These are phyloP conservation scores for Diaporthe vaccinii DNA, from an alignment of 2,329 filamentous ascomycete species.

Conservation along the genomic window DNA sequence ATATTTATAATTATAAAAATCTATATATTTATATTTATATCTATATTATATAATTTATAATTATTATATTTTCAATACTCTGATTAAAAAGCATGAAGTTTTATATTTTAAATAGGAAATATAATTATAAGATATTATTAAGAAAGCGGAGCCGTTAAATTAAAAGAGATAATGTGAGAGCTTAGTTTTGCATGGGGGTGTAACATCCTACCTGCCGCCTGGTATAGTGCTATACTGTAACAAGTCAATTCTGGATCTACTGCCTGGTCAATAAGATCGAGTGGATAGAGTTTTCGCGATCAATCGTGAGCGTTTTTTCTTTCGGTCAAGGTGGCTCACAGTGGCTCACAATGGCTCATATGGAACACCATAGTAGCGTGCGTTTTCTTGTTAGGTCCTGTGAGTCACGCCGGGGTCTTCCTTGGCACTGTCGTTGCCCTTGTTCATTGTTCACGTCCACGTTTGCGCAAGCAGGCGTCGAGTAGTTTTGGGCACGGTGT, in stretches of 20 bases:
- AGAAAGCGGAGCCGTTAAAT: too few species aligned
- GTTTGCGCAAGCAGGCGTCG: not conserved
- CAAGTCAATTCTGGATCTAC: not conserved
- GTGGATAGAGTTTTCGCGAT: not conserved
- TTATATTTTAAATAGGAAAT: too few species aligned
- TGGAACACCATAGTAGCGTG: not conserved
- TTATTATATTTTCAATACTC: too few species aligned
- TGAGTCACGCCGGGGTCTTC: constrained; percentile 15
- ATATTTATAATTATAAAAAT: too few species aligned
- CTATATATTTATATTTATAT: too few species aligned
- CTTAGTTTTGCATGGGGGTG: too few species aligned
- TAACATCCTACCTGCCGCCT: too few species aligned
- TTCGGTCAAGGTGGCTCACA: constrained; percentile 20
- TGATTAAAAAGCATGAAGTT: too few species aligned
- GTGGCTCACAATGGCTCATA: constrained; percentile 24
- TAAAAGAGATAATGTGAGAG: too few species aligned
- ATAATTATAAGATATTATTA: too few species aligned
- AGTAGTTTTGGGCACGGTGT: not conserved
- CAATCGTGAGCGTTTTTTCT: not conserved
- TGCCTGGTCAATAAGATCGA: not conserved
- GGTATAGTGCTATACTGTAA: not conserved
- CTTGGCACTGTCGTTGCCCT: not conserved
- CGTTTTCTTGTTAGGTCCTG: not conserved
- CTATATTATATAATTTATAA: too few species aligned
- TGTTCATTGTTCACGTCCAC: not conserved